These are phyloP conservation scores for Neurospora cerealis DNA, from an alignment of 495 filamentous ascomycete species.

Conservation along the genomic window DNA sequence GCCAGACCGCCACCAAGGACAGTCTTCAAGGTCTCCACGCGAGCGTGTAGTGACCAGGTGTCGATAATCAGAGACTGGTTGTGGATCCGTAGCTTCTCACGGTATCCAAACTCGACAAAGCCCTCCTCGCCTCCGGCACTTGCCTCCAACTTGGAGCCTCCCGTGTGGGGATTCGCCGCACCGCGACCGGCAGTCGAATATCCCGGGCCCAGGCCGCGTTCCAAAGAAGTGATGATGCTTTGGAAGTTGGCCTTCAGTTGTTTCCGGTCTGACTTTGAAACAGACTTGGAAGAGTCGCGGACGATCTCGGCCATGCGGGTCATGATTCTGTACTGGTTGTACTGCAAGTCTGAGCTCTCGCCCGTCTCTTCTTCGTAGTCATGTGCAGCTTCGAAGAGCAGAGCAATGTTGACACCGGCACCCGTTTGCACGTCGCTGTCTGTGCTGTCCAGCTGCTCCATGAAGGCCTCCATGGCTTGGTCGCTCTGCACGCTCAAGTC, in stretches of 20 bases:
- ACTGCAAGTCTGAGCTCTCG: slow-evolving; percentile 34
- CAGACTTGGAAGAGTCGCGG: slow-evolving; percentile 53
- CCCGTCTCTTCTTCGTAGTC: slow-evolving; percentile 54
- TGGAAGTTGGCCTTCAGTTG: slow-evolving; percentile 66
- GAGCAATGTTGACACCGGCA: slow-evolving; percentile 82
- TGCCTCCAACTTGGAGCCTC: slow-evolving; percentile 36
- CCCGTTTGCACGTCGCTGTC: slow-evolving; percentile 72
- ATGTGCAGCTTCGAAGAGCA: slow-evolving; percentile 75
- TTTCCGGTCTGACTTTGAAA: slow-evolving; percentile 73
- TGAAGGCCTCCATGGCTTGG: slow-evolving; percentile 70
- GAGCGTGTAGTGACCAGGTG: slow-evolving; percentile 80
- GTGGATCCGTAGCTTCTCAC: slow-evolving; percentile 67
- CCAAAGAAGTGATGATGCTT: slow-evolving; percentile 76
- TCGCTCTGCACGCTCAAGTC: slow-evolving; percentile 68
- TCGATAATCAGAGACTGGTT: slow-evolving; percentile 70
- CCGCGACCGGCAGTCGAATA: slow-evolving; percentile 34
- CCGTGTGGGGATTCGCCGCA: slow-evolving; percentile 29
- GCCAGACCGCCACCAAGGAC: slow-evolving; percentile 72
- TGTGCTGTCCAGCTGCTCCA: slow-evolving; percentile 76
- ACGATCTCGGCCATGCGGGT: slow-evolving; percentile 41
- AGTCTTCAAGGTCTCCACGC: slow-evolving; percentile 65
- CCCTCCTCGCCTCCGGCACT: slow-evolving; percentile 56
- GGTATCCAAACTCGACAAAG: slow-evolving; percentile 64
- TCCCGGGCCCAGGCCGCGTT: slow-evolving; percentile 47
- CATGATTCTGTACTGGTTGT: slow-evolving; percentile 50